Evolutionary conservation across 441 rosid genomes (phyloP).

Genomic region (Populus hybrid): DNA sequence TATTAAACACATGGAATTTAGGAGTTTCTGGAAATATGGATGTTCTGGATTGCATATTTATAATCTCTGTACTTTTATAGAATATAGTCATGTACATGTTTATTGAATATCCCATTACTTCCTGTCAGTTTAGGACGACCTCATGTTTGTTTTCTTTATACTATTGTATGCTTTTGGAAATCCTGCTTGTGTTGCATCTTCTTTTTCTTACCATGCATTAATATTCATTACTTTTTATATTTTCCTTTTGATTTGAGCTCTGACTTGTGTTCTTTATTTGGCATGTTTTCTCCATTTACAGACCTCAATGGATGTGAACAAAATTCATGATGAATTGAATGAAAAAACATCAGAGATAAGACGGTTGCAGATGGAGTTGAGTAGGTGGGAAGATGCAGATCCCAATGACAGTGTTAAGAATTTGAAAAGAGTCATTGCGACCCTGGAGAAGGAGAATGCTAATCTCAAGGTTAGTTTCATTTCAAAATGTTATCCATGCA

Average conservation of each 20-base stretch:
- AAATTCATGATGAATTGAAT: constrained; percentile 56
- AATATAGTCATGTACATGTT: neutral
- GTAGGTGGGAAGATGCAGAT: constrained; percentile 42
- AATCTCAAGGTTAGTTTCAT: constrained; percentile 53
- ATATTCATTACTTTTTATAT: neutral
- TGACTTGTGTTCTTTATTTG: constrained; percentile 9
- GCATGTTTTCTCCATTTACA: constrained; percentile 28
- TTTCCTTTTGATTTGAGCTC: constrained; percentile 2
- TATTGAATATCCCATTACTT: neutral
- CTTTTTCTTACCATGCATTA: neutral
- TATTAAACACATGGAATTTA: neutral
- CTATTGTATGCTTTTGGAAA: neutral
- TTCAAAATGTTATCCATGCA: constrained; percentile 8
- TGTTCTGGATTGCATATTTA: neutral
- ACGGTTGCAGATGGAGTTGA: constrained; percentile 55
- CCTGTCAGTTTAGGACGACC: neutral
- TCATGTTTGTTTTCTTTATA: neutral
- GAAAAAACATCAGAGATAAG: constrained; percentile 60
- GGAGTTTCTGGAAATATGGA: constrained; percentile 2
- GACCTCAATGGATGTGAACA: constrained; percentile 51
- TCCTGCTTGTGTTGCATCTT: neutral
- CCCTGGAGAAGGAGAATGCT: constrained; percentile 66
- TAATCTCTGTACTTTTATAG: neutral
- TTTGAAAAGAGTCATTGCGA: constrained; percentile 46
- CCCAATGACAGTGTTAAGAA: constrained; percentile 38